Conservation (phyloP, 2,329 filamentous ascomycete genomes). For the Exutisphaerella laricina region DNA sequence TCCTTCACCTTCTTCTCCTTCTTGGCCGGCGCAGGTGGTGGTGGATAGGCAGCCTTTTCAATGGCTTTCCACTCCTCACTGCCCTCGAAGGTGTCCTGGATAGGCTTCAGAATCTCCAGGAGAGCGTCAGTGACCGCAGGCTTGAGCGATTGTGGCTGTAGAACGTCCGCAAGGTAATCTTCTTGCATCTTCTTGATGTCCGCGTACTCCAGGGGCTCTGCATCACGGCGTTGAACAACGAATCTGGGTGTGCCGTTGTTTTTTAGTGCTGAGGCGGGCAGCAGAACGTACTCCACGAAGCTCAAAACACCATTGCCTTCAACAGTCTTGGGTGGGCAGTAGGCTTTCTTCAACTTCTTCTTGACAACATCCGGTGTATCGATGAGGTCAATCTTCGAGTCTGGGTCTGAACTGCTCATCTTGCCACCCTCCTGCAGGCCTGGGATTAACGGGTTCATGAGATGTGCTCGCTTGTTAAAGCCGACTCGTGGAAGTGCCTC, state of each 20-base stretch:
- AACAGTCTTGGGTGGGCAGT: slow-evolving; percentile 66
- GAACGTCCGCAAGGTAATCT: slow-evolving; percentile 71
- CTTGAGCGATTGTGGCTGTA: slow-evolving; percentile 73
- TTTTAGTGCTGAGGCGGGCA: slow-evolving; percentile 66
- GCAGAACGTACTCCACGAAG: slow-evolving; percentile 80
- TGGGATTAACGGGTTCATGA: slow-evolving; percentile 85
- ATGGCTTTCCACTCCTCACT: slow-evolving; percentile 76
- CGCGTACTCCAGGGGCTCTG: slow-evolving; percentile 74
- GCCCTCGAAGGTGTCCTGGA: slow-evolving; percentile 65
- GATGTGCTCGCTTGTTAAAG: slow-evolving; percentile 68
- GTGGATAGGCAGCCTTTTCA: slow-evolving; percentile 75
- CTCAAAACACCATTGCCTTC: slow-evolving; percentile 83
- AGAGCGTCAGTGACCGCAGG: slow-evolving; percentile 72
- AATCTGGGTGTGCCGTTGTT: slow-evolving; percentile 54
- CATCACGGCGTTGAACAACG: slow-evolving; percentile 58
- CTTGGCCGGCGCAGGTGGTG: slow-evolving; percentile 51
- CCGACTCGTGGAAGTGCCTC: slow-evolving; percentile 81
- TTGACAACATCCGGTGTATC: slow-evolving; percentile 67
- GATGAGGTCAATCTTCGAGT: slow-evolving; percentile 91
- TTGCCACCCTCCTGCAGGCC: slow-evolving; percentile 71
- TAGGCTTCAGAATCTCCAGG: slow-evolving; percentile 67
- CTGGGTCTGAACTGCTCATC: slow-evolving; percentile 65
- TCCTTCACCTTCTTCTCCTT: slow-evolving; percentile 72
- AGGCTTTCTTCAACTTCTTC: slow-evolving; percentile 83
- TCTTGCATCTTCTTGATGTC: slow-evolving; percentile 66